Evolutionary conservation across 805 yeast genomes (phyloP), one percentile per base, ranked within the genome.

Genomic region (Candida wancherniae): DNA sequence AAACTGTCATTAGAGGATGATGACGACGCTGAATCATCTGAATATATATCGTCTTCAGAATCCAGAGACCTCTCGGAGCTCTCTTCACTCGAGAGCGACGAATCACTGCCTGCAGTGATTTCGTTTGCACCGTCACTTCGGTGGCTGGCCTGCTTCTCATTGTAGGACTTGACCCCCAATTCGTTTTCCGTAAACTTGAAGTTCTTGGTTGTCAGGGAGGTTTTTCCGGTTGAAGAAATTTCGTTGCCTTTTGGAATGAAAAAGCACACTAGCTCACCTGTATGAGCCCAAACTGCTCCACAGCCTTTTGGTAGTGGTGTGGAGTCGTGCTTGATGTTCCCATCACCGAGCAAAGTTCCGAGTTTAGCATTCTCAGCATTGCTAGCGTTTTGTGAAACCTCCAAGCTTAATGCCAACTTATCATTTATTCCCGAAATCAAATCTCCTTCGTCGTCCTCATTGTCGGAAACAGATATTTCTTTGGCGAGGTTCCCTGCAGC

Each of bases 251-350:
- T 73, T 0, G 81, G 77, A 7, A 80, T 72, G 57, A 85, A 86
- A 48, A 88, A 88, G 50, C 95, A 84, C 1, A 88, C 80, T 29
- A 88, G 61, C 36, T 75, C 75, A 0, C 96, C 96, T 3, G 75
- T 71, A 9, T 76, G 70, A 0, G 94, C 69, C 95, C 96, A 88
- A 1, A 75, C 64, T 0, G 95, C 96, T 7, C 96, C 96, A 61
- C 95, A 88, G 7, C 87, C 92, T 50, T 84, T 87, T 0, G 97
- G 96, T 9, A 88, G 71, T 0, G 97, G 97, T 0, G 95, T 84
- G 23, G 85, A 79, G 50, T 85, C 94, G 47, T 43, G 41, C 19
- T 34, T 36, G 12, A 41, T 31, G 17, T 31, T 32, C 19, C 20
- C 29, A 5, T 18, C 29, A 6, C 29, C 15, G 15, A 14, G 17